Conservation (phyloP, 1,284 basidiomycete genomes). For the Albatrellus sp. region DNA sequence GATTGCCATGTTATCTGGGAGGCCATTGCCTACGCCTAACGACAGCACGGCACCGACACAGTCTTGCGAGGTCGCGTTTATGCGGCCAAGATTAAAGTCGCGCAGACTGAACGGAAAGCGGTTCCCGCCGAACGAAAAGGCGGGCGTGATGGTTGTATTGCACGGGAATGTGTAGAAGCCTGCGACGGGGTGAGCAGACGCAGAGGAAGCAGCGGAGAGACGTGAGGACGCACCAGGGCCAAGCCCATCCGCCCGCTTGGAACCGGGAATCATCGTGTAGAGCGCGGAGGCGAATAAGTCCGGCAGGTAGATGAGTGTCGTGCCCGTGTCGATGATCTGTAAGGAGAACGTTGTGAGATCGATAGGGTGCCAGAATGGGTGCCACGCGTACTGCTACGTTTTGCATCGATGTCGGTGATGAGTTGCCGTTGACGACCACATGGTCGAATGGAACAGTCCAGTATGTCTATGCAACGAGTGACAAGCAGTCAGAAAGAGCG, state of each 20-base stretch:
- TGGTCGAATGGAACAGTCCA: conserved; percentile 40
- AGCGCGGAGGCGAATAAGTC: conserved; percentile 23
- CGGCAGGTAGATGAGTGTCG: conserved; percentile 44
- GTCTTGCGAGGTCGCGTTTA: conserved; percentile 21
- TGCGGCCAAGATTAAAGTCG: conserved; percentile 60
- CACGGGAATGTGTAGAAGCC: conserved; percentile 45
- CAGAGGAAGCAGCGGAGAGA: neutral
- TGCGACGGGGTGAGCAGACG: conserved; percentile 8
- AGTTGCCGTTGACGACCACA: conserved; percentile 21
- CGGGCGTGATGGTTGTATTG: conserved; percentile 19
- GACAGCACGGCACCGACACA: conserved; percentile 65
- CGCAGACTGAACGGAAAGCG: conserved; percentile 35
- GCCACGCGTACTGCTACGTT: conserved; percentile 26
- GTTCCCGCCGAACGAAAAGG: conserved; percentile 42
- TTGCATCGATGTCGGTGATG: conserved; percentile 10
- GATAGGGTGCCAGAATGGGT: neutral
- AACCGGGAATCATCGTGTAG: conserved; percentile 36
- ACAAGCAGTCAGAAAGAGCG: neutral
- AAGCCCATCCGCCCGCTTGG: conserved; percentile 26
- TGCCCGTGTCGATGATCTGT: conserved; percentile 52
- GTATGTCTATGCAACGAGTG: conserved; percentile 32
- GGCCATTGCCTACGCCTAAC: conserved; percentile 25
- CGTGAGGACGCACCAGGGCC: conserved; percentile 23
- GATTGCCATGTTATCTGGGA: conserved; percentile 45
- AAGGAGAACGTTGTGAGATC: neutral